A percentile compares a stretch with the other conserved stretches of the same genome.
Evolutionary conservation across 306 rosid genomes (phyloP).

Genomic region (Ceratonia siliqua): DNA sequence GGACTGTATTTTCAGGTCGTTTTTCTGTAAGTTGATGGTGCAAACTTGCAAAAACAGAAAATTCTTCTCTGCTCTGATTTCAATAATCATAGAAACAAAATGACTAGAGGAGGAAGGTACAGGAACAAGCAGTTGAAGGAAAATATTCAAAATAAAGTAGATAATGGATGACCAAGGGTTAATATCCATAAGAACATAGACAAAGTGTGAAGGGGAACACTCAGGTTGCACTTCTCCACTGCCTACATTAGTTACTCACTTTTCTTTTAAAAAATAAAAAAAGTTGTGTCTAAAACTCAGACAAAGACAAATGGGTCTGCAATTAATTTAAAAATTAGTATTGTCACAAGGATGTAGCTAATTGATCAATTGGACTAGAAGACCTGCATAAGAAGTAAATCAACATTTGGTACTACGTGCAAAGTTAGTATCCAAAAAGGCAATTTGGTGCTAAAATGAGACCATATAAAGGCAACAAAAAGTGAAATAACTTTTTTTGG

Average conservation of each 20-base stretch:
- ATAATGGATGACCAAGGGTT: neutral
- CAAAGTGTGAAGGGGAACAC: neutral
- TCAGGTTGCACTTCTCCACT: neutral
- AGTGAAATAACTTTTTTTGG: constrained; percentile 1
- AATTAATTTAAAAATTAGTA: neutral
- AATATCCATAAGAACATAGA: neutral
- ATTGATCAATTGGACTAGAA: neutral
- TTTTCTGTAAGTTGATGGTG: too few relatives aligned
- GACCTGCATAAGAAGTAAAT: neutral
- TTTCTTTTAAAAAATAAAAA: neutral
- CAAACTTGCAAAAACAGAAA: neutral
- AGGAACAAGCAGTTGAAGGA: neutral
- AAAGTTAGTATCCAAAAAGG: neutral
- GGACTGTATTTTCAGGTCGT: neutral
- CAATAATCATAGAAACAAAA: neutral
- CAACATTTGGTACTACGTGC: neutral
- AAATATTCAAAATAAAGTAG: neutral
- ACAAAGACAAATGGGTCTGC: neutral
- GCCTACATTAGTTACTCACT: neutral
- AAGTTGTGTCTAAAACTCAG: neutral
- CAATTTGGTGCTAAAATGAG: neutral
- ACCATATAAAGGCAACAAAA: neutral
- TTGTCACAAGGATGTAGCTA: constrained; percentile 7
- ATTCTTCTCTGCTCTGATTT: constrained; percentile 5
- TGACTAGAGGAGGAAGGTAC: neutral